Conservation (phyloP, 1,284 basidiomycete species). For the Golubevia pallescens region DNA sequence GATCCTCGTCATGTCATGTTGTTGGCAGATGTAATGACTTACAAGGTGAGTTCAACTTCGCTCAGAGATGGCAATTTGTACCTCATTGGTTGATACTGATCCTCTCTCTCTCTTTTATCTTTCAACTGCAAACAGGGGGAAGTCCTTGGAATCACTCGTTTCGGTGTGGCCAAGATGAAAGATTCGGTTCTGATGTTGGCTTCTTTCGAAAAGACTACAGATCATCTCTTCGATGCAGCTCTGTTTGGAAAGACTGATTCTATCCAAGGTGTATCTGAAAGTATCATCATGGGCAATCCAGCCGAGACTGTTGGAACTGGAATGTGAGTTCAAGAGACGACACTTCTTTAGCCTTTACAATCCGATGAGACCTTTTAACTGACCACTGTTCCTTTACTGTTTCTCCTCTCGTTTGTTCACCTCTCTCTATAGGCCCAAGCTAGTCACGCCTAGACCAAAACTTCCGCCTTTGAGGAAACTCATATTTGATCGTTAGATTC, state of each 20-base stretch:
- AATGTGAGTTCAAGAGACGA: too few relatives aligned
- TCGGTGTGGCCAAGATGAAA: conserved; percentile 99
- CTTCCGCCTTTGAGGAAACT: conserved; percentile 29
- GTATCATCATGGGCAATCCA: conserved; percentile 99
- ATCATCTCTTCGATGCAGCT: conserved; percentile 97
- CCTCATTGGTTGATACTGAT: not conserved
- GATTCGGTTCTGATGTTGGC: conserved; percentile 99
- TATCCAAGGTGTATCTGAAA: conserved; percentile 96
- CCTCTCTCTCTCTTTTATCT: not conserved
- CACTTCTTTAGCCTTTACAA: too few relatives aligned
- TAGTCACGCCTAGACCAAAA: conserved; percentile 32
- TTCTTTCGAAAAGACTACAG: conserved; percentile 99
- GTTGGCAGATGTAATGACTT: conserved; percentile 97
- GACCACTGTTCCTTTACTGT: too few relatives aligned
- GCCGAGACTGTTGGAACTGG: conserved; percentile 91
- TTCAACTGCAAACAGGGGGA: conserved; percentile 74
- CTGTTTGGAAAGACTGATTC: conserved; percentile 93
- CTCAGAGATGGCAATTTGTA: not conserved
- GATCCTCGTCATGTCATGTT: conserved; percentile 99
- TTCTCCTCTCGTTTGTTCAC: not conserved
- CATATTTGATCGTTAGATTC: conserved; percentile 27
- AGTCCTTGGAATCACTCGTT: conserved; percentile 96
- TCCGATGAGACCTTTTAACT: not conserved
- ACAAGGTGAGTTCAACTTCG: conserved; percentile 74
- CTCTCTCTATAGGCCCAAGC: conserved; percentile 22